Evolutionary conservation across 2,329 filamentous ascomycete species (phyloP).

Genomic region (Aspergillus caelatus): DNA sequence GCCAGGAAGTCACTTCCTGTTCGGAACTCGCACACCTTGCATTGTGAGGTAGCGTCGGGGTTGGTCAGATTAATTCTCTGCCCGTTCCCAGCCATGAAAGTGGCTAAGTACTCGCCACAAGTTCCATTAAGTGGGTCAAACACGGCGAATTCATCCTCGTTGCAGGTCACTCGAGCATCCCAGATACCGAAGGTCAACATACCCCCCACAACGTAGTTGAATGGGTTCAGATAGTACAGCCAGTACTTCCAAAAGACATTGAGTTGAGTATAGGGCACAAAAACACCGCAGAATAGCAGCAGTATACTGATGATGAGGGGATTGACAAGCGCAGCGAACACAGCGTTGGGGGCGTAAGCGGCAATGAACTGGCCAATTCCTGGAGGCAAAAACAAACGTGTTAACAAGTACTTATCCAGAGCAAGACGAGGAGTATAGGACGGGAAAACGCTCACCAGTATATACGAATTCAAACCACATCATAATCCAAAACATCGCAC

Average conservation of each 20-base stretch:
- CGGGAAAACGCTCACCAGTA: constrained; percentile 42
- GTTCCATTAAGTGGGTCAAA: constrained; percentile 44
- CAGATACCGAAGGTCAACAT: constrained; percentile 29
- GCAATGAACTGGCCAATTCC: constrained; percentile 78
- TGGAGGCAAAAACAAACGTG: constrained; percentile 49
- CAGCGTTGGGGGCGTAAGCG: constrained; percentile 68
- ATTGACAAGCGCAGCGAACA: constrained; percentile 72
- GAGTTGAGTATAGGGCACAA: constrained; percentile 33
- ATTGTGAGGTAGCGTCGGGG: constrained; percentile 58
- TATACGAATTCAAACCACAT: constrained; percentile 74
- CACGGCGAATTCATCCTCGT: constrained; percentile 26
- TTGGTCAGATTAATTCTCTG: constrained; percentile 59
- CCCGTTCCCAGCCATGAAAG: constrained; percentile 54
- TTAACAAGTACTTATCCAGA: constrained; percentile 43
- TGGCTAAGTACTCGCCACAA: constrained; percentile 60
- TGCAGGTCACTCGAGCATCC: constrained; percentile 27
- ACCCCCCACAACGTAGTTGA: constrained; percentile 34
- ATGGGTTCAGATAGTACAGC: constrained; percentile 35
- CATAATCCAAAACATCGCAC: constrained; percentile 67
- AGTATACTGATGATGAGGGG: constrained; percentile 66
- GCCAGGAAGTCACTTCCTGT: constrained; percentile 62
- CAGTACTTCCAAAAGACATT: constrained; percentile 36
- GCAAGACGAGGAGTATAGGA: too few species aligned
- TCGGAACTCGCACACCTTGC: constrained; percentile 64
- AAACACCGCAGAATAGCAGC: constrained; percentile 33